Base-by-base conservation (phyloP, 331 rosid species). In the Prunus yedoensis region DNA sequence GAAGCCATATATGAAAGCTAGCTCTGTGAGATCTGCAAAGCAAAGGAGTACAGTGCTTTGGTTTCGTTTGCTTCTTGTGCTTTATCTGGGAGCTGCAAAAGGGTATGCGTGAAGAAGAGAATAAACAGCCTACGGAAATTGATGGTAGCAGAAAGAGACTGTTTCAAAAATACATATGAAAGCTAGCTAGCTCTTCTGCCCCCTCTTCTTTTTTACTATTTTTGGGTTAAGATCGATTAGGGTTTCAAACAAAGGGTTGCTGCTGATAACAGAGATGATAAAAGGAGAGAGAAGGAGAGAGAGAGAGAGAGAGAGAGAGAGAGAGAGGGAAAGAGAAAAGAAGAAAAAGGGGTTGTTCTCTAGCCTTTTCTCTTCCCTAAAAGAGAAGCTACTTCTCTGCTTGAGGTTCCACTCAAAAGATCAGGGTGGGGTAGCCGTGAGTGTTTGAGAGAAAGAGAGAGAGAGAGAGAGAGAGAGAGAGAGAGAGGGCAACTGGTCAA, bases 391-490 rank as follows among this genome's bases (percentile, higher is more conserved):
- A 84, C 80, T 79, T 77, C 65, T 47, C 76, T 52, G 58, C 41
- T 74, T 65, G 75, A 57, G 81, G 83, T 81, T 81, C 83, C 71
- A 81, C 80, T 71, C 69, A 66, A 79, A 83, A 83, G 62, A 89
- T 82, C 78, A 83, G 85, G 25, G 91, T 88, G 91, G 92, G 97
- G 89, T 14, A 88, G 69, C 56, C 66, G n/a, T 68, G 16, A 45
- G 25, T 23, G 67, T 25, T 78, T 71, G 77, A 28, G 70, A 51
- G 73, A 73, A 28, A 66, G 76, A 27, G 20, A 74, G 60, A 65
- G 47, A 21, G 77, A 62, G 70, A 66, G 57, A 41, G 77, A 73
- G 38, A 66, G 76, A 27, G 20, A 74, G 56, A 65, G 49, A 23
- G 77, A 62, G 71, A 66, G 57, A 41, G 16, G 45, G 21, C 17